A percentile compares a stretch with the other conserved stretches of the same genome.
Evolutionary conservation across 441 rosid genomes (phyloP).

Genomic region (Breynia disticha): DNA sequence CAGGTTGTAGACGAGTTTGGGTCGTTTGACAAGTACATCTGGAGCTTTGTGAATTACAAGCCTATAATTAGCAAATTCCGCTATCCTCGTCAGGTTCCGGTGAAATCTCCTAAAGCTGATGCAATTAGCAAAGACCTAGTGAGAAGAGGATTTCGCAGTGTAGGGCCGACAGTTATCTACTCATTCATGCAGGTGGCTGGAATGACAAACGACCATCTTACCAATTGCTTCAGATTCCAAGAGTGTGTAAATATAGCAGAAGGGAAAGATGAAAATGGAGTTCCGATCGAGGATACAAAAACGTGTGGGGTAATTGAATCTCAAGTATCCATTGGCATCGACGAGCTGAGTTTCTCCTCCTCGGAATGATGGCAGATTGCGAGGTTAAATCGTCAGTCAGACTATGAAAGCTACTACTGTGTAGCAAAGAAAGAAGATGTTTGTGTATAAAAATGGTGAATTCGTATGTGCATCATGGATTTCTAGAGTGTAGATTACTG

Average conservation of each 20-base stretch:
- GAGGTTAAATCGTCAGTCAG: conserved; percentile 19
- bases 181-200: conserved; percentile 85
- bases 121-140: conserved; percentile 82
- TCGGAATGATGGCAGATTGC: conserved; percentile 24
- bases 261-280: conserved; percentile 37
- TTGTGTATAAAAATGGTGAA: conserved; percentile 28
- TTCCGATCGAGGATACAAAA: conserved; percentile 15
- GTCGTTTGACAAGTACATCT: conserved; percentile 71
- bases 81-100: conserved; percentile 79
- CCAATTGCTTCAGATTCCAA: conserved; percentile 69
- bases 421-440: conserved; percentile 12
- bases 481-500: conserved; percentile 34
- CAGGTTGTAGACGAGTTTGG: conserved; percentile 83
- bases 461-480: conserved; percentile 22
- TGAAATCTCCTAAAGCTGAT: conserved; percentile 79
- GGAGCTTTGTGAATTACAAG: conserved; percentile 83
- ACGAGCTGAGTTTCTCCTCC: conserved; percentile 36
- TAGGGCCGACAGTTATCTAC: conserved; percentile 77
- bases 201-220: conserved; percentile 73
- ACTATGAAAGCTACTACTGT: conserved; percentile 9
- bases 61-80: conserved; percentile 61
- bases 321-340: conserved; percentile 33
- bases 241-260: conserved; percentile 48
- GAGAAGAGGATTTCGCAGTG: conserved; percentile 74
- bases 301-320: conserved; percentile 18